These are phyloP conservation scores for Rutstroemia sydowiana DNA, from an alignment of 2,329 filamentous ascomycete genomes.

Conservation along the genomic window DNA sequence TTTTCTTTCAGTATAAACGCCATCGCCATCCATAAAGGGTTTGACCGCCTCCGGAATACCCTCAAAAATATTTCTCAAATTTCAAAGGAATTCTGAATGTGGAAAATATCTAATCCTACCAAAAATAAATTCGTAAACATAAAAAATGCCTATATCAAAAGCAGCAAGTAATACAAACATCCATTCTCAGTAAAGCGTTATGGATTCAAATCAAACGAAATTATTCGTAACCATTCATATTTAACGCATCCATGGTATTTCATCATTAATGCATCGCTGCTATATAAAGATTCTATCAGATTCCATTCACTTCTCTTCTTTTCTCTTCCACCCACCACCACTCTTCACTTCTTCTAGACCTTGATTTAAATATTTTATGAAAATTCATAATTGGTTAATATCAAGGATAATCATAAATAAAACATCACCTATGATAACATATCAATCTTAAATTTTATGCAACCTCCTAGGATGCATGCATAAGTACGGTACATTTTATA, in stretches of 20 bases:
- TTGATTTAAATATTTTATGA: too few species aligned
- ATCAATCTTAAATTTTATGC: constrained; percentile 7
- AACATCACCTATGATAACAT: not conserved
- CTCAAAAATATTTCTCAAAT: too few species aligned
- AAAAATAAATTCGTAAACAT: too few species aligned
- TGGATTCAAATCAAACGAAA: not conserved
- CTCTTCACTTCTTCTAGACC: too few species aligned
- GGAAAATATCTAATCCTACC: too few species aligned
- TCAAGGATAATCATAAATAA: not conserved
- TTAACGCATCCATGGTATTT: not conserved
- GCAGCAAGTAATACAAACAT: not conserved
- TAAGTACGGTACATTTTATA: not conserved
- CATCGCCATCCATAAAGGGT: not conserved
- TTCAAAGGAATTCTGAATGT: too few species aligned
- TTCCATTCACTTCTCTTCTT: not conserved
- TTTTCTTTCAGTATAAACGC: not conserved
- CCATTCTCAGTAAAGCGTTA: not conserved
- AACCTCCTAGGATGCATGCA: constrained; percentile 1
- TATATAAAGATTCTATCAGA: not conserved
- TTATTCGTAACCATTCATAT: not conserved
- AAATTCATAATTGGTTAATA: constrained; percentile 2
- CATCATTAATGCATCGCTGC: not conserved
- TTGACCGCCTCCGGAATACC: not conserved
- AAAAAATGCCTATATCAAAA: too few species aligned
- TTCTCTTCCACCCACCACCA: too few species aligned